Conservation (phyloP, 1,284 basidiomycete genomes). For the Sporisorium reilianum region DNA sequence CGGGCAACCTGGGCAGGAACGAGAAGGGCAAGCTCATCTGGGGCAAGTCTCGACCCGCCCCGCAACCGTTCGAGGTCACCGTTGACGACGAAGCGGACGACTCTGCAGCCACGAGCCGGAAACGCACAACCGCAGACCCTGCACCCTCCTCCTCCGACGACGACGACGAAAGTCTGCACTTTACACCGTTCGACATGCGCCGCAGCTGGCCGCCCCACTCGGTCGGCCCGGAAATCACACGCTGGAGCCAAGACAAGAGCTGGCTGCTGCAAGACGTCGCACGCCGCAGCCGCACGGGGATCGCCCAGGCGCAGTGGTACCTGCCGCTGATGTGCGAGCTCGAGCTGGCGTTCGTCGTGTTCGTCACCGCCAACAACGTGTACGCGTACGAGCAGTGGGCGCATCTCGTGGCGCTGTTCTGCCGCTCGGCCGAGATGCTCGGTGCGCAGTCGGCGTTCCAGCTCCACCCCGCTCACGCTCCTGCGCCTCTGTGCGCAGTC, state of each 20-base stretch:
- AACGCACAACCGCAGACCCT: no score
- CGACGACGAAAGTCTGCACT: slow-evolving; percentile 27
- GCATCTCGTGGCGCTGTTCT: slow-evolving; percentile 45
- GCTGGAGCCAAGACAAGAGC: slow-evolving; percentile 66
- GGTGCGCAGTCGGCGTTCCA: slow-evolving; percentile 38
- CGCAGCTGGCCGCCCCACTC: slow-evolving; percentile 62
- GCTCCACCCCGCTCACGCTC: slow-evolving; percentile 32
- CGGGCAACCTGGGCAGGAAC: slow-evolving; percentile 18
- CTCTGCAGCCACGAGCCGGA: neutral
- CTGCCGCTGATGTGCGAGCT: slow-evolving; percentile 39
- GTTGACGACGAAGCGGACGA: neutral
- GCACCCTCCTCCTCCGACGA: neutral
- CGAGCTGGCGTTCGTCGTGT: slow-evolving; percentile 55
- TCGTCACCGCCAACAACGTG: slow-evolving; percentile 35
- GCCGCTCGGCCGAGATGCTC: slow-evolving; percentile 37
- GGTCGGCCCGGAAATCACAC: slow-evolving; percentile 51
- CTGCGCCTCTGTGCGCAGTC: neutral
- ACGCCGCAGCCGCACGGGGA: slow-evolving; percentile 19
- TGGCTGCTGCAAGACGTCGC: slow-evolving; percentile 58
- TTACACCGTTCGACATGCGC: slow-evolving; percentile 55
- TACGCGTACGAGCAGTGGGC: slow-evolving; percentile 53
- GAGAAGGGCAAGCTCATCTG: slow-evolving; percentile 24
- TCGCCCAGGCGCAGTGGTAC: neutral
- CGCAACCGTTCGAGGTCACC: slow-evolving; percentile 7
- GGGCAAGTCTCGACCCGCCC: slow-evolving; percentile 32